These are phyloP conservation scores for Xylaria sp. DNA, from an alignment of 2,329 filamentous ascomycete genomes.

Conservation along the genomic window DNA sequence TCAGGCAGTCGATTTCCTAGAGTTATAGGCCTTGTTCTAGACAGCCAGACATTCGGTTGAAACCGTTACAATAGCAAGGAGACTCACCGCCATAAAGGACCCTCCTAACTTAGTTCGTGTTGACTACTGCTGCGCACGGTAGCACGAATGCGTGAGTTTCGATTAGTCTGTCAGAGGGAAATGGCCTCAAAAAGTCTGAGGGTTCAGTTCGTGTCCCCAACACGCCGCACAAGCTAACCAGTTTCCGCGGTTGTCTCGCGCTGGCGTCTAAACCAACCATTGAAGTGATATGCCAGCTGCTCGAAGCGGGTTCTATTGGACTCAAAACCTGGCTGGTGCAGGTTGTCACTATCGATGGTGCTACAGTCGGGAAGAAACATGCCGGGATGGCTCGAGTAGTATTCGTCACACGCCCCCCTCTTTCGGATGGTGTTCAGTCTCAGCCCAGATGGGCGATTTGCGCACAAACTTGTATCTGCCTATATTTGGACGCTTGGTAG, in stretches of 20 bases:
- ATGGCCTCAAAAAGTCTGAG: not conserved
- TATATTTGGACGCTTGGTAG: not conserved
- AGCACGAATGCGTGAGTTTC: not conserved
- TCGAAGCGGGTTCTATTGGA: not conserved
- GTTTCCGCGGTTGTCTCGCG: not conserved
- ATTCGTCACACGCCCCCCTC: not conserved
- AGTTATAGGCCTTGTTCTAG: not conserved
- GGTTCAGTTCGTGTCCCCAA: not conserved
- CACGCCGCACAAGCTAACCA: not conserved
- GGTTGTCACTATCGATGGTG: not conserved
- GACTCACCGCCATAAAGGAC: not conserved
- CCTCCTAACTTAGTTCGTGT: not conserved
- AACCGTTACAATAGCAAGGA: not conserved
- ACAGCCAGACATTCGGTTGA: not conserved
- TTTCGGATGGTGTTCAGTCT: not conserved
- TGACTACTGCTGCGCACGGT: not conserved
- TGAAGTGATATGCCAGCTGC: not conserved
- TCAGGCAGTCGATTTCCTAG: not conserved
- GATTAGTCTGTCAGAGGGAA: not conserved
- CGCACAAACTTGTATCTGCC: not conserved
- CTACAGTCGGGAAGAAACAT: not conserved
- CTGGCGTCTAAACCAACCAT: not conserved
- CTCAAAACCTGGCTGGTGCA: not conserved
- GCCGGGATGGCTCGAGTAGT: not conserved
- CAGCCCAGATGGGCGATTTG: constrained; percentile 1